Evolutionary conservation across 1,284 basidiomycete species (phyloP).

Genomic region (Ceratobasidium sp.): DNA sequence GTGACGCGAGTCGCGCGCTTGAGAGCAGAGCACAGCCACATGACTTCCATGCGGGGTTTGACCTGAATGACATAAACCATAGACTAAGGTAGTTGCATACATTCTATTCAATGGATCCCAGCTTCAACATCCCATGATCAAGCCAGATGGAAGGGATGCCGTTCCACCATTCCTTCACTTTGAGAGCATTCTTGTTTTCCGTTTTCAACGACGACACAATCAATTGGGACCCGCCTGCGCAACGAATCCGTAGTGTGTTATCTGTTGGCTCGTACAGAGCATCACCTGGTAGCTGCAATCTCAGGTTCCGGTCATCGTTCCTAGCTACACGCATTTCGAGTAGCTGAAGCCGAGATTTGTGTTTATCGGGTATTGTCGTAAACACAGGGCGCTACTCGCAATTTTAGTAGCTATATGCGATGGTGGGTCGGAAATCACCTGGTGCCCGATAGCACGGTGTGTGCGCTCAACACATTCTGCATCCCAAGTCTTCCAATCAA

Average conservation of each 20-base stretch:
- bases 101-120: background rate
- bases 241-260: constrained; percentile 24
- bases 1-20: constrained; percentile 12
- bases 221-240: constrained; percentile 31
- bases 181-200: constrained; percentile 25
- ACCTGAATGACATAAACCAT: background rate
- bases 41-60: constrained; percentile 34
- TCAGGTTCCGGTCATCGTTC: background rate
- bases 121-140: constrained; percentile 16
- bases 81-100: background rate
- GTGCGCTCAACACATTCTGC: constrained; percentile 35
- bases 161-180: constrained; percentile 38
- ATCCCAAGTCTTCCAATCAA: constrained; percentile 38
- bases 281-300: constrained; percentile 26
- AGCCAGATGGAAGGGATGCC: constrained; percentile 29
- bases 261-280: constrained; percentile 11
- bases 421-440: constrained; percentile 19
- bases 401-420: background rate
- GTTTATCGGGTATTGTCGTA: constrained; percentile 36
- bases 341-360: constrained; percentile 23
- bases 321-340: constrained; percentile 25
- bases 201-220: constrained; percentile 33
- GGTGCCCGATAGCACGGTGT: constrained; percentile 40
- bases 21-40: constrained; percentile 24
- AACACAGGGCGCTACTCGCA: constrained; percentile 5